phyloP scores from a whole-genome alignment of 2,329 filamentous ascomycete species.

The Scytalidium sp. region DNA sequence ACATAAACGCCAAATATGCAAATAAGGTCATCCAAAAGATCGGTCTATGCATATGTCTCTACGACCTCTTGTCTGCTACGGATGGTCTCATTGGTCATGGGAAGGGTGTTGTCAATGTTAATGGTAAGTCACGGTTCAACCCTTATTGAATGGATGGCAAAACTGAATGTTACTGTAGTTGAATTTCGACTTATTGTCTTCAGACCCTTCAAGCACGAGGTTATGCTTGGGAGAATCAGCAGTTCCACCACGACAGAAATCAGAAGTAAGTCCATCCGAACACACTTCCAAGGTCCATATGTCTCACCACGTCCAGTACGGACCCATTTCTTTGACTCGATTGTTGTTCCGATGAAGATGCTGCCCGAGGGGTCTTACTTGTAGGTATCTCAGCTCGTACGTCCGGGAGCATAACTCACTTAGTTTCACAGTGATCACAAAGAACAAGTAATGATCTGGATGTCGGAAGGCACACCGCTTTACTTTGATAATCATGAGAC shows the following conservation, averaged over 20 bases:
- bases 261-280: constrained; percentile 47
- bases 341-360: constrained; percentile 73
- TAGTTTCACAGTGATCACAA: constrained; percentile 56
- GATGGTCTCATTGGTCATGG: constrained; percentile 94
- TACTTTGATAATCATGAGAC: constrained; percentile 90
- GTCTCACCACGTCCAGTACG: constrained; percentile 49
- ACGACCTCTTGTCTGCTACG: constrained; percentile 83
- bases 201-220: constrained; percentile 92
- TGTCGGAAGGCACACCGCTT: constrained; percentile 66
- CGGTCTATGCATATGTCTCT: constrained; percentile 89
- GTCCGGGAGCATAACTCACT: constrained; percentile 4
- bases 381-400: constrained; percentile 45
- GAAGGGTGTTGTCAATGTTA: constrained; percentile 89
- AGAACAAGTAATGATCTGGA: constrained; percentile 84
- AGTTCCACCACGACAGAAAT: constrained; percentile 71
- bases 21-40: constrained; percentile 95
- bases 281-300: neutral
- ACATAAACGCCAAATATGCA: constrained; percentile 94
- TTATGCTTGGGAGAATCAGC: constrained; percentile 81
- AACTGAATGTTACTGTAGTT: constrained; percentile 47
- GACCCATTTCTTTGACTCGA: constrained; percentile 92
- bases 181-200: constrained; percentile 94
- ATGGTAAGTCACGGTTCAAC: constrained; percentile 53
- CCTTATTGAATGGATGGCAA: neutral
- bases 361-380: constrained; percentile 75